Evolutionary conservation across 2,329 filamentous ascomycete species (phyloP).

Genomic region (Endothia cerciana): DNA sequence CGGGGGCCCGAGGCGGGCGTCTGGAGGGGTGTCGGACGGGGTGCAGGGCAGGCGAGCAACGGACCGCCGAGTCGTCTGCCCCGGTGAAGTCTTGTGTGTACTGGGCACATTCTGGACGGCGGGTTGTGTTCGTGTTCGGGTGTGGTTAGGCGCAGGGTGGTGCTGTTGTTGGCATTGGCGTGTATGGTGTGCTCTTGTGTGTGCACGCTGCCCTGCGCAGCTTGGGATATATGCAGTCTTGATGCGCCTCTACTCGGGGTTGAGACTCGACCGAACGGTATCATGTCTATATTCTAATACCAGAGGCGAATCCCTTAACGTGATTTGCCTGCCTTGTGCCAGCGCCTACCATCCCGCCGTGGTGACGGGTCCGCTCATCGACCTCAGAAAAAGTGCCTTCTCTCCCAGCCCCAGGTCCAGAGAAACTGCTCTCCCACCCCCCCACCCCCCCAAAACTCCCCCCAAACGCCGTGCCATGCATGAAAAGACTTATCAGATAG

Average conservation of each 20-base stretch:
- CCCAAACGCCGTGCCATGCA: constrained; percentile 27
- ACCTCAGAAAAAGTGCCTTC: constrained; percentile 9
- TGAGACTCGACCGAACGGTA: too few relatives aligned
- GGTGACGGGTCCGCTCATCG: background rate
- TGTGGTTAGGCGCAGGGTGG: too few relatives aligned
- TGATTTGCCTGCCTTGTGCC: background rate
- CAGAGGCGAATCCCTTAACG: background rate
- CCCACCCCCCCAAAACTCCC: too few relatives aligned
- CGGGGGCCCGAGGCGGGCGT: constrained; percentile 52
- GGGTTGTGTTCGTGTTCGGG: too few relatives aligned
- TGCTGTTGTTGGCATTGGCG: too few relatives aligned
- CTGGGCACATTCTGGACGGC: too few relatives aligned
- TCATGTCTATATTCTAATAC: too few relatives aligned
- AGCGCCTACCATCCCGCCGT: background rate
- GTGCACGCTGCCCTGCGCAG: too few relatives aligned
- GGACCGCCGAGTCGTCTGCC: constrained; percentile 16
- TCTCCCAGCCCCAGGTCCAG: constrained; percentile 24
- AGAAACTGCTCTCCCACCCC: constrained; percentile 18
- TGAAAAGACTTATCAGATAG: constrained; percentile 14
- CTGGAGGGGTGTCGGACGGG: constrained; percentile 31
- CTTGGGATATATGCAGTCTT: too few relatives aligned
- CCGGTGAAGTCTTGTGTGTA: background rate
- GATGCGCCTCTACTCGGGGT: too few relatives aligned
- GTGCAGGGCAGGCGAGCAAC: constrained; percentile 20
- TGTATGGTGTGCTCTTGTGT: too few relatives aligned